Evolutionary conservation across 805 yeast species (phyloP).

Genomic region (Candida verbasci): DNA sequence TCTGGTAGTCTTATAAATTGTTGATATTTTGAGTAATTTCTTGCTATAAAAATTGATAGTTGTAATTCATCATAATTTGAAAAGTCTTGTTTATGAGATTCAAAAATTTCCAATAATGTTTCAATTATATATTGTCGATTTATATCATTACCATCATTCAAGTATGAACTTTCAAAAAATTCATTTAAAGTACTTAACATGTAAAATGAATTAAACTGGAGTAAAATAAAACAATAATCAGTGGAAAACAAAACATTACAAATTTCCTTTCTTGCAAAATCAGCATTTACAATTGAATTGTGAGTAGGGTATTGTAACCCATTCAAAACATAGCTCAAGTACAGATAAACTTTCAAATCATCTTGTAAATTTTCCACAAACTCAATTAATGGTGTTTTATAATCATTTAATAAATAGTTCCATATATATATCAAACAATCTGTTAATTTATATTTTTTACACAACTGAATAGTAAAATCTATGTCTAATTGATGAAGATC

Average conservation of each 20-base stretch:
- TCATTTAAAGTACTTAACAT: conserved; percentile 71
- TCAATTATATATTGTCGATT: conserved; percentile 78
- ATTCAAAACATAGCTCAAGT: conserved; percentile 63
- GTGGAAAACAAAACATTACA: conserved; percentile 62
- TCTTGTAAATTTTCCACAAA: conserved; percentile 37
- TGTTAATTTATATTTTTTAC: conserved; percentile 50
- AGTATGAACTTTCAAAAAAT: conserved; percentile 72
- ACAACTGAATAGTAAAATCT: conserved; percentile 65
- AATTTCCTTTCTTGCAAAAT: conserved; percentile 45
- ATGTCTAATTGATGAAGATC: conserved; percentile 70
- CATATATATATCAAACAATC: conserved; percentile 71
- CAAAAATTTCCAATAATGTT: conserved; percentile 57
- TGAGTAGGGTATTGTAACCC: conserved; percentile 83
- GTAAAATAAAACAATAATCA: conserved; percentile 51
- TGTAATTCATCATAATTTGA: conserved; percentile 21
- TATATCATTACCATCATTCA: conserved; percentile 58
- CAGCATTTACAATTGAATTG: conserved; percentile 28
- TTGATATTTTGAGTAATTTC: conserved; percentile 78
- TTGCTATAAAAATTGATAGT: conserved; percentile 67
- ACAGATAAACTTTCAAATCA: conserved; percentile 31
- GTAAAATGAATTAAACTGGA: conserved; percentile 53
- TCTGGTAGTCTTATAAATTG: conserved; percentile 79
- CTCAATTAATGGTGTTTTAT: conserved; percentile 63
- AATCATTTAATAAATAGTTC: conserved; percentile 68
- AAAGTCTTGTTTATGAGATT: conserved; percentile 29